Percentiles rank a stretch among this genome's conserved stretches.
Conservation (phyloP, 768 basidiomycete species). For the Cystofilobasidium bisporidii region DNA sequence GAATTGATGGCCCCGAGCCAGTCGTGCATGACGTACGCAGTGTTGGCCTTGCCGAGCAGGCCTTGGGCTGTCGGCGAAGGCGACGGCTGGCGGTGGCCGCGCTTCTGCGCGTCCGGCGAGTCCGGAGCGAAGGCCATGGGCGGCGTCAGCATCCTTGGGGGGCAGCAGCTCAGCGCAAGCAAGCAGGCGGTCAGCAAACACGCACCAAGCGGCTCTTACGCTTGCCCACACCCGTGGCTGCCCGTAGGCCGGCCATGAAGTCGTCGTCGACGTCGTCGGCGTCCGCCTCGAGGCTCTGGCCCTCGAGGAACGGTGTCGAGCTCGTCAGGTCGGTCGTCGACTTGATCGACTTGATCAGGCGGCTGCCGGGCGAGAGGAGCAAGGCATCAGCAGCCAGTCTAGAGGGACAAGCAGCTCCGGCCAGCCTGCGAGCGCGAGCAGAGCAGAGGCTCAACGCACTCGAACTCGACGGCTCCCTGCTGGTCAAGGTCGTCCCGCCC, state of each 20-base stretch:
- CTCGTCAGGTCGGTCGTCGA: conserved; percentile 45
- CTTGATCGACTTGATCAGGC: conserved; percentile 59
- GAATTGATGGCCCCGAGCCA: conserved; percentile 59
- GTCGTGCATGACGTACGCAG: conserved; percentile 67
- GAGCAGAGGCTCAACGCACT: neutral
- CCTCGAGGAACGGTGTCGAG: conserved; percentile 43
- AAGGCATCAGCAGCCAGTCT: neutral
- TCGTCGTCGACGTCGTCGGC: conserved; percentile 29
- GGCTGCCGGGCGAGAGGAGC: conserved; percentile 42
- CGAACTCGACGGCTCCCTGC: neutral
- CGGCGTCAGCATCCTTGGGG: conserved; percentile 9
- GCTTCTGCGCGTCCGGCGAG: conserved; percentile 29
- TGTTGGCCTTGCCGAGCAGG: conserved; percentile 75
- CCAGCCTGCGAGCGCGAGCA: no score
- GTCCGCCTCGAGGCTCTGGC: conserved; percentile 54
- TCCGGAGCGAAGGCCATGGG: neutral
- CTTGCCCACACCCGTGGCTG: conserved; percentile 22
- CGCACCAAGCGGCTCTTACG: neutral
- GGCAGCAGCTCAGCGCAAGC: conserved; percentile 1
- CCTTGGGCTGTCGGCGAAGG: conserved; percentile 41
- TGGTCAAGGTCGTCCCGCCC: conserved; percentile 1
- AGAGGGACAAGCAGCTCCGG: no score
- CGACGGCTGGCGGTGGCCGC: conserved; percentile 29
- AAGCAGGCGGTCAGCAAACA: conserved; percentile 10
- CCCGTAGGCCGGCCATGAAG: conserved; percentile 17